Base-by-base conservation (phyloP, 2,329 filamentous ascomycete species). In the Rhexocercosporidium sp. region DNA sequence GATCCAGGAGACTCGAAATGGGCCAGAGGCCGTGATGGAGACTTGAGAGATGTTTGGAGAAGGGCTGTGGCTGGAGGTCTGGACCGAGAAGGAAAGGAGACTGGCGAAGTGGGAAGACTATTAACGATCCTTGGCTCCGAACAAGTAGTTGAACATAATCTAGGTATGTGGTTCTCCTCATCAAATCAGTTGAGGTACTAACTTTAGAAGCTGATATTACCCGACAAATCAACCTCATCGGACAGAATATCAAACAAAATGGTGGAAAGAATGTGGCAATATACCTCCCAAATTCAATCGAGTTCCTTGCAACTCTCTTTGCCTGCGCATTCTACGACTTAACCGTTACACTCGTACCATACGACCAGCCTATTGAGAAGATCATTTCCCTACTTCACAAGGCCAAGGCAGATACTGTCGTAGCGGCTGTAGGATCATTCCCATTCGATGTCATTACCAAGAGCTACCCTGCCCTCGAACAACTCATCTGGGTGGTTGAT, bases 401-500 rank as follows among this genome's bases (percentile, higher is more conserved):
- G 41, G 90, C 91, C 0, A 87, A 90, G 46, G 92, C 92, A 62
- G 94, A 99, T 77, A 88, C 91, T 3, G 83, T 99, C 20, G 85
- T 99, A 67, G 93, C 93, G 1, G 89, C 91, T 37, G 94, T 95
- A 3, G 96, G 96, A 49, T 89, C 91, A n/a, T 86, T 98, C 66
- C 92, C 96, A 25, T 88, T 97, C 51, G 90, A 93, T 69, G 82
- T 86, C 44, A 86, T 97, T 14, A 85, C 89, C 62, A 87, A 90
- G 74, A 85, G 83, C 62, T 93, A 92, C 74, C 85, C 90, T 5
- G 85, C 86, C 44, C 84, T 99, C 54, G 90, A 89, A 69, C 88
- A 94, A 72, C 85, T 97, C 37, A 87, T 97, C 73, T 98, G 94
- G 93, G 94, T 97, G 14, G 93, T 96, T 5, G 95, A 97, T 74